A percentile compares a stretch with the other conserved stretches of the same genome.
These are phyloP conservation scores for Bertia moriformis DNA, from an alignment of 2,329 filamentous ascomycete species.

Conservation along the genomic window DNA sequence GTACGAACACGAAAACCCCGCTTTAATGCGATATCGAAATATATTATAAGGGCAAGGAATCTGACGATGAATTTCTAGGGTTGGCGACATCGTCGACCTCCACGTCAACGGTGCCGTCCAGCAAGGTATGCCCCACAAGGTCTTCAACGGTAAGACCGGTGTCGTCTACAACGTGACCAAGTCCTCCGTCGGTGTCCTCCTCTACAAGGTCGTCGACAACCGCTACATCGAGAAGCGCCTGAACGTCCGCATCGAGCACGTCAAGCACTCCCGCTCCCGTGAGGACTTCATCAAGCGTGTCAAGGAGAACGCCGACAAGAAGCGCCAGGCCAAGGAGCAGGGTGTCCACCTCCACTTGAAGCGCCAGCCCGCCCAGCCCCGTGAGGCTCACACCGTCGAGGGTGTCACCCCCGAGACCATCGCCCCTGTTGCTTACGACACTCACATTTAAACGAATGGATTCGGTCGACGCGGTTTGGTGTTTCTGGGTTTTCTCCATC, in stretches of 20 bases:
- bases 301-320: slow-evolving; percentile 87
- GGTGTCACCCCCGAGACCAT: slow-evolving; percentile 84
- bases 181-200: slow-evolving; percentile 92
- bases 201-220: slow-evolving; percentile 99
- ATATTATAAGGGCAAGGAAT: slow-evolving; percentile 8
- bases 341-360: slow-evolving; percentile 83
- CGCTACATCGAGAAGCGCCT: slow-evolving; percentile 99
- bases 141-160: slow-evolving; percentile 98
- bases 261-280: slow-evolving; percentile 82
- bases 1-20: slow-evolving; percentile 31
- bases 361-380: slow-evolving; percentile 69
- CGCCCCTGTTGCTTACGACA: slow-evolving; percentile 88
- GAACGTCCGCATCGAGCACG: slow-evolving; percentile 97
- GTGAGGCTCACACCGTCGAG: slow-evolving; percentile 62
- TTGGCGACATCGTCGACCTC: slow-evolving; percentile 98
- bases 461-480: slow-evolving; percentile 1
- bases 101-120: slow-evolving; percentile 97
- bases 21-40: slow-evolving; percentile 2
- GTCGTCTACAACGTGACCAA: slow-evolving; percentile 99
- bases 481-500: slow-evolving; percentile 14
- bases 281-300: slow-evolving; percentile 94
- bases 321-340: slow-evolving; percentile 81
- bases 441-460: slow-evolving; percentile 63
- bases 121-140: slow-evolving; percentile 98
- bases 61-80: slow-evolving; percentile 32